Evolutionary conservation across 768 basidiomycete genomes (phyloP).

Genomic region (Leccinellum rugosiceps): DNA sequence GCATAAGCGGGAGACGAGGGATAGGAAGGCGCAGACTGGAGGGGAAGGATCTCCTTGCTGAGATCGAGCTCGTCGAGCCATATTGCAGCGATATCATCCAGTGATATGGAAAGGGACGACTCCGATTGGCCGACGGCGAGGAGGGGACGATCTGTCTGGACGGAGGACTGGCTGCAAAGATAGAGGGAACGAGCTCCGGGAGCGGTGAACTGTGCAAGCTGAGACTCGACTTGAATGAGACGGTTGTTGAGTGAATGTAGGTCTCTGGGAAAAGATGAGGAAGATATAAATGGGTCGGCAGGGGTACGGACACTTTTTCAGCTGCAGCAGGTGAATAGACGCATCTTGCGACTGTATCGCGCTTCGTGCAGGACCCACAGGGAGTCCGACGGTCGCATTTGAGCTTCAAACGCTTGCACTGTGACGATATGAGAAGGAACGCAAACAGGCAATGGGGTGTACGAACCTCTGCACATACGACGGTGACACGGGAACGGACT

Average conservation of each 20-base stretch:
- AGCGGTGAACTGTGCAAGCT: slow-evolving; percentile 47
- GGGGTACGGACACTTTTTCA: slow-evolving; percentile 69
- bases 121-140: slow-evolving; percentile 38
- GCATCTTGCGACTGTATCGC: slow-evolving; percentile 69
- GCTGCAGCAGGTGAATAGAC: slow-evolving; percentile 79
- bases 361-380: slow-evolving; percentile 75
- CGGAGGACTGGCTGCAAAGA: slow-evolving; percentile 13
- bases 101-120: slow-evolving; percentile 49
- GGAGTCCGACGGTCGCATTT: slow-evolving; percentile 80
- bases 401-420: slow-evolving; percentile 88
- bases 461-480: slow-evolving; percentile 76
- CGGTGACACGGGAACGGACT: slow-evolving; percentile 74
- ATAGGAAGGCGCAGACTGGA: slow-evolving; percentile 14
- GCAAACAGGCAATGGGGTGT: neutral
- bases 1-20: slow-evolving; percentile 16
- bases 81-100: slow-evolving; percentile 56
- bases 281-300: neutral
- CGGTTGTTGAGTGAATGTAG: slow-evolving; percentile 82
- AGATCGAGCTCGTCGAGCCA: slow-evolving; percentile 59
- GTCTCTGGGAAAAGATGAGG: slow-evolving; percentile 44
- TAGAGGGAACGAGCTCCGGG: slow-evolving; percentile 27
- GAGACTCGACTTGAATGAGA: slow-evolving; percentile 64
- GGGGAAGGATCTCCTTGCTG: slow-evolving; percentile 23
- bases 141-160: slow-evolving; percentile 27
- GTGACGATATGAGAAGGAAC: neutral